Conservation (phyloP, 371 early-diverging fungal genomes). For the Mortierella sp. region DNA sequence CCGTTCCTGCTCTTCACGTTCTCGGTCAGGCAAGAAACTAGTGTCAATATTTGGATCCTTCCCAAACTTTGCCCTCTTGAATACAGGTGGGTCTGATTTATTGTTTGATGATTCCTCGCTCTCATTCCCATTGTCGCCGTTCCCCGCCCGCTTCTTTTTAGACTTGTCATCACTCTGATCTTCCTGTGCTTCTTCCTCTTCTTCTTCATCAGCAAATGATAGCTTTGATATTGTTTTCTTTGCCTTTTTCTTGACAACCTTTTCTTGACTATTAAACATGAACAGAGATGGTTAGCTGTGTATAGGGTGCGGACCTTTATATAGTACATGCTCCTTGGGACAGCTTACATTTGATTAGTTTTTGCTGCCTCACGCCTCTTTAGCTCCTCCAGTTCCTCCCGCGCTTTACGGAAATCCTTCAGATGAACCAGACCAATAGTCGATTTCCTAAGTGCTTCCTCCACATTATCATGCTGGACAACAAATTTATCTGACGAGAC, state of each 20-base stretch:
- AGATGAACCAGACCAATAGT: constrained; percentile 92
- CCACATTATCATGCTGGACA: constrained; percentile 79
- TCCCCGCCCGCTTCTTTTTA: constrained; percentile 20
- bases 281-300: neutral
- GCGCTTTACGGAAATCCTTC: constrained; percentile 90
- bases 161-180: constrained; percentile 26
- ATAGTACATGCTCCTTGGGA: constrained; percentile 75
- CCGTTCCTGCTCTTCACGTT: constrained; percentile 87
- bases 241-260: constrained; percentile 72
- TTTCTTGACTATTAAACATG: constrained; percentile 55
- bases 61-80: constrained; percentile 72
- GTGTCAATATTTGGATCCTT: constrained; percentile 95
- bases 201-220: constrained; percentile 80
- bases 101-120: constrained; percentile 49
- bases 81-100: constrained; percentile 2
- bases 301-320: neutral
- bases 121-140: constrained; percentile 3
- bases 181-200: constrained; percentile 48
- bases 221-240: constrained; percentile 72
- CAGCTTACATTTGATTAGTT: constrained; percentile 62
- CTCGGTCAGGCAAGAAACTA: constrained; percentile 93
- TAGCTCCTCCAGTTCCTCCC: constrained; percentile 83
- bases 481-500: constrained; percentile 88
- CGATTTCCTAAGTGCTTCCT: constrained; percentile 86
- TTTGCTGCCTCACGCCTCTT: constrained; percentile 83